Base-by-base conservation (phyloP, 768 basidiomycete species). In the Termitomyces sp. region DNA sequence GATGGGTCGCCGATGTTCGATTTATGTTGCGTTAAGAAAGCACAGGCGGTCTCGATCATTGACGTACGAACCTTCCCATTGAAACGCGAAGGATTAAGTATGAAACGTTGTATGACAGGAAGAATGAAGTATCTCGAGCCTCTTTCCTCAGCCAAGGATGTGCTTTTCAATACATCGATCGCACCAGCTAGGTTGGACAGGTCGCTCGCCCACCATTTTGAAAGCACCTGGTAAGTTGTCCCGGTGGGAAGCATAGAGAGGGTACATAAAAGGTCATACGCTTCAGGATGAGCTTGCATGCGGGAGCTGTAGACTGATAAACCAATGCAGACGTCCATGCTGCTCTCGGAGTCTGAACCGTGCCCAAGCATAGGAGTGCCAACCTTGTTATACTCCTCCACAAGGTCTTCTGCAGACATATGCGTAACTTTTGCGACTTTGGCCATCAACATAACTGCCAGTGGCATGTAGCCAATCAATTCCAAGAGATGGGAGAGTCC, bases 371-470 rank as follows among this genome's bases (percentile, higher is more conserved):
- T 48, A 12, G 45, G 8, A 10, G 59, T 53, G 2, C 55, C 42
- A 5, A 45, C 14, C 8, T 37, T 34, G 0, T 48, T 39, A n/a
- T 56, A 56, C 48, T 56, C 55, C 10, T 42, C 30, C 13, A 57
- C 49, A 27, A 59, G 48, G 4, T 47, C 26, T 14, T 16, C 32
- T 8, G 59, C 55, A 2, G 43, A 45, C 5, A 44, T 39, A 5
- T 22, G 18, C 1, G 53, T 45, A 14, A 30, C 14, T 22, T 61
- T 48, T 24, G 57, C 63, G 0, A 55, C 18, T 33, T 66, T 65
- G 5, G 75, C 75, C 65, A 75, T 66, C 5, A 76, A 64, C 22
- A 66, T 71, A 32, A 76, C 62, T 4, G 73, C 74, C 37, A 71
- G 60, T 37, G 75, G 74, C 54, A 74, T 64, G 54, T 65, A 52